A percentile compares a stretch with the other conserved stretches of the same genome.
Evolutionary conservation across 1,284 basidiomycete species (phyloP).

Genomic region (Tilletia indica): DNA sequence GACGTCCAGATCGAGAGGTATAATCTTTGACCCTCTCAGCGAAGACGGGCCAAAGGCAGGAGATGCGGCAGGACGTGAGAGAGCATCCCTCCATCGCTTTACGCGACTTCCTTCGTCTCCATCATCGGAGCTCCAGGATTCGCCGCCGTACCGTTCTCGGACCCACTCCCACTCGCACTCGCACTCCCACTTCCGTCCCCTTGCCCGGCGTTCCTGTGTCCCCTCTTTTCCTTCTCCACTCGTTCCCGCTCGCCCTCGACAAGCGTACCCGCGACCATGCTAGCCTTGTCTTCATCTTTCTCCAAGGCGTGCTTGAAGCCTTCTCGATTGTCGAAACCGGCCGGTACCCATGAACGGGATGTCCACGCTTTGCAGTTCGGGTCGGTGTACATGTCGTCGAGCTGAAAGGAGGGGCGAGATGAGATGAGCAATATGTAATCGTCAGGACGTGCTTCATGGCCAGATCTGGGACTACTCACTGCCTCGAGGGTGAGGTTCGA

Average conservation of each 20-base stretch:
- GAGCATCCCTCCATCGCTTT: background rate
- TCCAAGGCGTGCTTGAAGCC: slow-evolving; percentile 37
- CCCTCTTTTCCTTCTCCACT: slow-evolving; percentile 8
- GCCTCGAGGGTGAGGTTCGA: slow-evolving; percentile 69
- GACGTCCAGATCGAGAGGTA: too few relatives aligned
- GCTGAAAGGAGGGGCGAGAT: slow-evolving; percentile 41
- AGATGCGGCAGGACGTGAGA: too few relatives aligned
- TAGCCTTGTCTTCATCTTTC: slow-evolving; percentile 13
- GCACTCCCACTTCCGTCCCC: background rate
- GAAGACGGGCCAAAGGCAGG: too few relatives aligned
- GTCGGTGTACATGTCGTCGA: slow-evolving; percentile 76
- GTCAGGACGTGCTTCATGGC: too few relatives aligned
- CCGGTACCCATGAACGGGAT: slow-evolving; percentile 59
- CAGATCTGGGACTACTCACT: background rate
- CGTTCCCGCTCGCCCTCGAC: slow-evolving; percentile 6
- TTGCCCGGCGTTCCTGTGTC: background rate
- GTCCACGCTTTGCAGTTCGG: slow-evolving; percentile 69
- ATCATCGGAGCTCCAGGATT: background rate
- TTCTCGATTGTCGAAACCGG: slow-evolving; percentile 40
- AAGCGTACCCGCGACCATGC: slow-evolving; percentile 17
- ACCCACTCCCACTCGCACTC: background rate
- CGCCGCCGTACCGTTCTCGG: background rate
- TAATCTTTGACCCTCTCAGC: too few relatives aligned
- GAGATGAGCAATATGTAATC: background rate
- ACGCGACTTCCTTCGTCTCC: slow-evolving; percentile 16